phyloP scores from a whole-genome alignment of 441 rosid species.

The Heliophila coronopifolia region DNA sequence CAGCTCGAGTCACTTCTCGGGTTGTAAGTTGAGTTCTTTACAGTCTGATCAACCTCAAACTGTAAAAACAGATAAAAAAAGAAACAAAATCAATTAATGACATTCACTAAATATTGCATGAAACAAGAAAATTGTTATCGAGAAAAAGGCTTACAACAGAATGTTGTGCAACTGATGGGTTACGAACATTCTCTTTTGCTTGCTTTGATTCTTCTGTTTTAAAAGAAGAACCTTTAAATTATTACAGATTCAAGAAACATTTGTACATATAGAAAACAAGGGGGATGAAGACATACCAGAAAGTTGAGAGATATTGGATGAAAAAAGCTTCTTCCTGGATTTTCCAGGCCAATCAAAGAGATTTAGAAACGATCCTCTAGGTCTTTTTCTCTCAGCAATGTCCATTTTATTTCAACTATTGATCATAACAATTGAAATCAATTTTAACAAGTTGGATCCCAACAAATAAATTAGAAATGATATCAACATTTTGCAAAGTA shows the following conservation, averaged over 20 bases:
- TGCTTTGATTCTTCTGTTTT: constrained; percentile 26
- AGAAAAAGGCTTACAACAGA: constrained; percentile 21
- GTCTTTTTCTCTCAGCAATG: constrained; percentile 45
- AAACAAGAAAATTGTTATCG: not conserved
- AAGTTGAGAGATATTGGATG: constrained; percentile 37
- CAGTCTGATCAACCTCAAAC: constrained; percentile 65
- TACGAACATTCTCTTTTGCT: constrained; percentile 28
- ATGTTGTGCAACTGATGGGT: constrained; percentile 1
- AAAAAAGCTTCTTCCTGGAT: constrained; percentile 89
- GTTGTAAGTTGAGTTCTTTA: constrained; percentile 42
- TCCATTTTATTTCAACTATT: constrained; percentile 46
- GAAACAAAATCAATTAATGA: not conserved
- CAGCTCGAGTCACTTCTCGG: constrained; percentile 71
- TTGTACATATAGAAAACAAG: not conserved
- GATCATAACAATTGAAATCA: constrained; percentile 3
- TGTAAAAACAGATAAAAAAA: constrained; percentile 29
- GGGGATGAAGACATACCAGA: constrained; percentile 44
- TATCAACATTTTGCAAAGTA: not conserved
- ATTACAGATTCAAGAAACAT: not conserved
- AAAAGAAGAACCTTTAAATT: not conserved
- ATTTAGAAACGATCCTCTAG: constrained; percentile 61
- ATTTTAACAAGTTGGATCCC: not conserved
- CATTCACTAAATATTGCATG: constrained; percentile 12
- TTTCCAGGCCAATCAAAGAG: constrained; percentile 94
- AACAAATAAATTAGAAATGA: too few species aligned